These are phyloP conservation scores for Talaromyces piceae DNA, from an alignment of 2,329 filamentous ascomycete genomes.

Conservation along the genomic window DNA sequence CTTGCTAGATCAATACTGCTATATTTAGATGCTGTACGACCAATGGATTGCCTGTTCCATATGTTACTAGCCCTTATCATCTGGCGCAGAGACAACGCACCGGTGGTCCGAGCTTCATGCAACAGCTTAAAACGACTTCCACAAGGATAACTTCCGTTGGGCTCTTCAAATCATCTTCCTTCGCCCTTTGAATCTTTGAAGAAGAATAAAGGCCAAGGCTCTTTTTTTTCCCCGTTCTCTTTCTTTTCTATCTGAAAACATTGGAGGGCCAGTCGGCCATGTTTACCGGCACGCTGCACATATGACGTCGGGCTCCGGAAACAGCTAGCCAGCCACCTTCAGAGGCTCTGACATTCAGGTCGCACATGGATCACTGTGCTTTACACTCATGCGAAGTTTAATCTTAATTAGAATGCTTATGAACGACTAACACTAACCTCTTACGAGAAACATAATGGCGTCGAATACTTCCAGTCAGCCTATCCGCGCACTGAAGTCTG, in stretches of 20 bases:
- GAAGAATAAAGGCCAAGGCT: neutral
- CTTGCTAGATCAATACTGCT: too few species aligned
- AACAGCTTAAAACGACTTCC: neutral
- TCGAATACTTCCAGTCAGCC: neutral
- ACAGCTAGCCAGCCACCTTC: neutral
- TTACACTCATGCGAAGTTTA: too few species aligned
- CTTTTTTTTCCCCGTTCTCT: neutral
- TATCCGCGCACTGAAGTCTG: neutral
- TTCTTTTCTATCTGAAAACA: neutral
- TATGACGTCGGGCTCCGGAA: neutral
- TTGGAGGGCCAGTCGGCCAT: neutral
- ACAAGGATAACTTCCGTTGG: too few species aligned
- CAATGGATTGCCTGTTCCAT: too few species aligned
- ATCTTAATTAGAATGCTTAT: too few species aligned
- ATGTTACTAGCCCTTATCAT: neutral
- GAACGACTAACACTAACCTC: too few species aligned
- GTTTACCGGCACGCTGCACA: neutral
- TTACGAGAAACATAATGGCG: neutral
- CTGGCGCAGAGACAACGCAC: neutral
- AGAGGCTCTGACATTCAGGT: neutral
- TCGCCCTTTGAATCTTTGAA: neutral
- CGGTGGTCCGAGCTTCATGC: neutral
- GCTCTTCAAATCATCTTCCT: neutral
- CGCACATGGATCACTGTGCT: neutral
- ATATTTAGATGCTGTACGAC: too few species aligned